Percentiles rank a stretch among this genome's conserved stretches.
Evolutionary conservation across 148 eudicot genomes (phyloP).

Genomic region (Rhododendron williamsianum): DNA sequence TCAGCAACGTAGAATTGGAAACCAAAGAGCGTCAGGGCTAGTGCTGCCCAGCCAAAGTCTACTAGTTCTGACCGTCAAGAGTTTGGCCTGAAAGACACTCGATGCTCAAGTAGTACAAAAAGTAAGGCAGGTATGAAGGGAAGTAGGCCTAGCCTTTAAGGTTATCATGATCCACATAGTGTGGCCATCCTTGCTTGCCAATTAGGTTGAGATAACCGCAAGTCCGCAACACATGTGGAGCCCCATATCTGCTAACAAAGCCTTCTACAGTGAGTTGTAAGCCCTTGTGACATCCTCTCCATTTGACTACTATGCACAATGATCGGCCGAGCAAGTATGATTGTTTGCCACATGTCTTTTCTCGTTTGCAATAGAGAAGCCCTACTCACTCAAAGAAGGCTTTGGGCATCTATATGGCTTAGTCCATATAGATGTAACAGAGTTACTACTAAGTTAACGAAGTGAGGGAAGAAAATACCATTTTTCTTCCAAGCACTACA

Average conservation of each 20-base stretch:
- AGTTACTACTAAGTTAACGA: neutral
- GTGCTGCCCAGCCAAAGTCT: neutral
- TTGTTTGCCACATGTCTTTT: neutral
- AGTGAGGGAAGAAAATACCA: neutral
- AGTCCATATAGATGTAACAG: neutral
- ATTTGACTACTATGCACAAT: neutral
- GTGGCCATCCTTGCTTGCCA: neutral
- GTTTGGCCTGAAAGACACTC: neutral
- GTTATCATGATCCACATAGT: neutral
- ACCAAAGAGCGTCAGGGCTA: neutral
- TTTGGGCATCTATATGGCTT: neutral
- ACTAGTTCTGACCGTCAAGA: neutral
- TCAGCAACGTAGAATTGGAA: neutral
- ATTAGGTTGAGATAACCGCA: neutral
- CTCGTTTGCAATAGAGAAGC: neutral
- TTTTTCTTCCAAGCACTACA: neutral
- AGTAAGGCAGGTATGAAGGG: neutral
- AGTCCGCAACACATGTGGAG: neutral
- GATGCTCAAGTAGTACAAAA: neutral
- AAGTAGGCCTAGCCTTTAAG: neutral
- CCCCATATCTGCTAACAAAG: neutral
- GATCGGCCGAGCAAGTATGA: neutral
- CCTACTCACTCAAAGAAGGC: neutral
- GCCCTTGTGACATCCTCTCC: neutral
- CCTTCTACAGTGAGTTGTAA: neutral